A percentile compares a stretch with the other conserved stretches of the same genome.
phyloP scores from a whole-genome alignment of 129 eudicot genomes.

The Pseudognaphalium luteoalbum region DNA sequence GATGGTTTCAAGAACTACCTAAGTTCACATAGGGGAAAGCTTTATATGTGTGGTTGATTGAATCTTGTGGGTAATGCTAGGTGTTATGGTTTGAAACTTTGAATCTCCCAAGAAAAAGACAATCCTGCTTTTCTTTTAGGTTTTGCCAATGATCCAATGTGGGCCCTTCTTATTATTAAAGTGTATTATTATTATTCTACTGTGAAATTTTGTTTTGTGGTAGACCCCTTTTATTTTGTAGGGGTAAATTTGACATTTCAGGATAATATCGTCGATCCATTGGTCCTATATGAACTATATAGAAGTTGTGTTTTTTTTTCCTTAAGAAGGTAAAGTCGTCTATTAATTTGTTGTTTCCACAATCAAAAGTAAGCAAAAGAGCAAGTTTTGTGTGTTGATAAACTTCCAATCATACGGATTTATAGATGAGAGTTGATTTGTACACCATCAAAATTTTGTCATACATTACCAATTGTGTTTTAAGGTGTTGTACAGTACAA shows the following conservation, averaged over 20 bases:
- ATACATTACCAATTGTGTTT: too few species aligned
- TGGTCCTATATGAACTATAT: constrained; percentile 14
- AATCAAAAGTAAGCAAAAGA: background rate
- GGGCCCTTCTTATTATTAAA: constrained; percentile 9
- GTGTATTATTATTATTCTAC: background rate
- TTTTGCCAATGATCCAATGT: constrained; percentile 24
- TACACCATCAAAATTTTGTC: too few species aligned
- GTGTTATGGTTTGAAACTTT: background rate
- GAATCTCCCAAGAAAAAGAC: constrained; percentile 17
- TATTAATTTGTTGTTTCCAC: background rate
- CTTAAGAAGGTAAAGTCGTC: background rate
- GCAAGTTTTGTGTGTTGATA: too few species aligned
- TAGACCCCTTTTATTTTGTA: constrained; percentile 29
- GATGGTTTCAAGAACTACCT: constrained; percentile 8
- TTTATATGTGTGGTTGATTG: constrained; percentile 8
- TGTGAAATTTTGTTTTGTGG: constrained; percentile 13
- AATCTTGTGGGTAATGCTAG: constrained; percentile 24
- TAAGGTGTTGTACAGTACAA: too few species aligned
- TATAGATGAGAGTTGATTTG: too few species aligned
- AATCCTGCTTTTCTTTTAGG: constrained; percentile 18
- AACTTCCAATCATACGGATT: too few species aligned
- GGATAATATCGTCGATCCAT: constrained; percentile 15
- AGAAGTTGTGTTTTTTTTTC: too few species aligned
- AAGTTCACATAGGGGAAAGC: constrained; percentile 6
- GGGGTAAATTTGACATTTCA: constrained; percentile 30